Percentiles rank a stretch among this genome's conserved stretches.
These are phyloP conservation scores for Mycena latifolia DNA, from an alignment of 768 basidiomycete species.

Conservation along the genomic window DNA sequence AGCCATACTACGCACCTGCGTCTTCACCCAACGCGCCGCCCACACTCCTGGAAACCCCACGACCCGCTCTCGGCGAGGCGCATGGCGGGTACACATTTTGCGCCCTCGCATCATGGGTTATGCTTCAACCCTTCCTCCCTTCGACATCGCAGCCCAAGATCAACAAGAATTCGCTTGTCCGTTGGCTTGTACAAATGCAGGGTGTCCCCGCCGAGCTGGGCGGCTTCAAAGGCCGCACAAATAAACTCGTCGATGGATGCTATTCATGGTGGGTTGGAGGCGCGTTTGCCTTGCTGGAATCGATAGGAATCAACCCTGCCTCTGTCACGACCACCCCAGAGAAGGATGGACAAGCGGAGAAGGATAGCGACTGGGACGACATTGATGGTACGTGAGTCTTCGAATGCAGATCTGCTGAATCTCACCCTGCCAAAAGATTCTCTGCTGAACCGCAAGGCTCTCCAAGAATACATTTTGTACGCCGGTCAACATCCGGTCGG, in stretches of 20 bases:
- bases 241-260: slow-evolving; percentile 99
- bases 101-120: slow-evolving; percentile 85
- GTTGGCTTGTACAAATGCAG: slow-evolving; percentile 92
- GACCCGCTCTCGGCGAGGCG: slow-evolving; percentile 92
- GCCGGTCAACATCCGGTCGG: slow-evolving; percentile 90
- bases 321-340: slow-evolving; percentile 49
- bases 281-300: slow-evolving; percentile 82
- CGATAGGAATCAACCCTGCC: slow-evolving; percentile 54
- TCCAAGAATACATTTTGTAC: slow-evolving; percentile 90
- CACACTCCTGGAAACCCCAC: slow-evolving; percentile 55
- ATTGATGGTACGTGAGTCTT: slow-evolving; percentile 65
- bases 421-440: slow-evolving; percentile 43
- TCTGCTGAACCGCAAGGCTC: slow-evolving; percentile 73
- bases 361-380: slow-evolving; percentile 70
- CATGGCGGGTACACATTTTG: slow-evolving; percentile 99
- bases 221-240: slow-evolving; percentile 93
- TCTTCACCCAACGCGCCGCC: slow-evolving; percentile 30
- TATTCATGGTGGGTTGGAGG: slow-evolving; percentile 99
- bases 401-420: background rate
- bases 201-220: slow-evolving; percentile 86
- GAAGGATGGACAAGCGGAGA: slow-evolving; percentile 26
- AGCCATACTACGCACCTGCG: slow-evolving; percentile 68
- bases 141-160: slow-evolving; percentile 28
- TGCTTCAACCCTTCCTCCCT: slow-evolving; percentile 72
- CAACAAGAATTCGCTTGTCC: slow-evolving; percentile 69